These are phyloP conservation scores for Colletotrichum tanaceti DNA, from an alignment of 2,329 filamentous ascomycete species.

Conservation along the genomic window DNA sequence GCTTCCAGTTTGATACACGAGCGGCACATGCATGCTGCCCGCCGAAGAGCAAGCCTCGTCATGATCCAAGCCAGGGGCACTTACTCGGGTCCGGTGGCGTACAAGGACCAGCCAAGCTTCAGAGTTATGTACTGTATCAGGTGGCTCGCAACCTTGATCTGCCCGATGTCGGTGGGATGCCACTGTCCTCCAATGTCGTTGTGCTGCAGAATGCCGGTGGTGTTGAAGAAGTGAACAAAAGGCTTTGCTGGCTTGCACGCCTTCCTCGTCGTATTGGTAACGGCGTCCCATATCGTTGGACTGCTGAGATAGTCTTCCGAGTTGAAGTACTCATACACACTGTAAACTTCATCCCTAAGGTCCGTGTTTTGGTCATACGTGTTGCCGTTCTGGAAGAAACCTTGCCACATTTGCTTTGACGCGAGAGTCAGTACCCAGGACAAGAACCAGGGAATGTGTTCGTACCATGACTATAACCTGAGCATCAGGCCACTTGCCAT, in stretches of 20 bases:
- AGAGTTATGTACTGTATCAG: slow-evolving; percentile 67
- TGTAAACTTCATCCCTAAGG: slow-evolving; percentile 62
- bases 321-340: slow-evolving; percentile 65
- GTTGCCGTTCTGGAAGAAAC: slow-evolving; percentile 63
- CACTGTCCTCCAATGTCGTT: slow-evolving; percentile 69
- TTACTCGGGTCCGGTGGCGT: slow-evolving; percentile 64
- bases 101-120: slow-evolving; percentile 67
- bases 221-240: slow-evolving; percentile 72
- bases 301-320: slow-evolving; percentile 55
- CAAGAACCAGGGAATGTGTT: slow-evolving; percentile 30
- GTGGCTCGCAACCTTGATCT: slow-evolving; percentile 71
- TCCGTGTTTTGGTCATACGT: slow-evolving; percentile 59
- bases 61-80: slow-evolving; percentile 49
- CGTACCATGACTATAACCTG: slow-evolving; percentile 58
- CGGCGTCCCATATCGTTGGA: slow-evolving; percentile 54
- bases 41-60: background rate
- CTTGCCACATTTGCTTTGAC: slow-evolving; percentile 63
- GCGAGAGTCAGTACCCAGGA: slow-evolving; percentile 13
- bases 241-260: slow-evolving; percentile 50
- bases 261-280: slow-evolving; percentile 51
- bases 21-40: slow-evolving; percentile 20
- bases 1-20: background rate
- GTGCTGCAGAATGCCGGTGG: slow-evolving; percentile 69
- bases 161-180: slow-evolving; percentile 71
- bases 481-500: slow-evolving; percentile 59